Conservation (phyloP, 163 green algal genomes). For the Chlorella variabilis region DNA sequence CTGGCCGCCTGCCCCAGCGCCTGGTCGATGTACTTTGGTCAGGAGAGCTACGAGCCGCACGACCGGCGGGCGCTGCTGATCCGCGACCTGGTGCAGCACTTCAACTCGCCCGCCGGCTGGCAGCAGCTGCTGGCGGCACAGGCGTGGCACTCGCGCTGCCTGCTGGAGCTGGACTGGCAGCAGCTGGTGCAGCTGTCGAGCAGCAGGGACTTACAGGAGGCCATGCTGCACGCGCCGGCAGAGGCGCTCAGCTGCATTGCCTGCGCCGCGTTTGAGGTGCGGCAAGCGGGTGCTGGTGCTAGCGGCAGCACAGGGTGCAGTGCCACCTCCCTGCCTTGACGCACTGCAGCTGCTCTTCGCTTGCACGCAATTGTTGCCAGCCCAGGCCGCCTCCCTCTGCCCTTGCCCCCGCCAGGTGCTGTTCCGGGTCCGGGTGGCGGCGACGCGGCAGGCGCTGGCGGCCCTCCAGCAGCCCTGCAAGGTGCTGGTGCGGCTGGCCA, state of each 20-base stretch:
- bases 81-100: conserved; percentile 44
- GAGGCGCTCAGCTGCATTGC: conserved; percentile 72
- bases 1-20: too few species aligned
- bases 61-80: conserved; percentile 60
- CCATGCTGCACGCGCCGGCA: conserved; percentile 66
- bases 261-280: conserved; percentile 70
- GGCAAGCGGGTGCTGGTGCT: too few species aligned
- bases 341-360: neutral
- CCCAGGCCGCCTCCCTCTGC: neutral
- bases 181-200: conserved; percentile 32
- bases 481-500: conserved; percentile 60
- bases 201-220: conserved; percentile 60
- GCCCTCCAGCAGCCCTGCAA: conserved; percentile 31
- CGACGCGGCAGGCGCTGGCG: conserved; percentile 2
- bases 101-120: conserved; percentile 13
- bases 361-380: neutral
- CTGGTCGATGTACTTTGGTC: too few species aligned
- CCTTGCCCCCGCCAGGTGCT: neutral
- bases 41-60: conserved; percentile 43
- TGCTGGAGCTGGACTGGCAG: conserved; percentile 52
- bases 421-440: conserved; percentile 12
- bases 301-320: too few species aligned
- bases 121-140: conserved; percentile 6
- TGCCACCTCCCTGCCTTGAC: too few species aligned
- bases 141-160: conserved; percentile 2